phyloP scores from a whole-genome alignment of 345 rosid species.

The Sapria himalayana region DNA sequence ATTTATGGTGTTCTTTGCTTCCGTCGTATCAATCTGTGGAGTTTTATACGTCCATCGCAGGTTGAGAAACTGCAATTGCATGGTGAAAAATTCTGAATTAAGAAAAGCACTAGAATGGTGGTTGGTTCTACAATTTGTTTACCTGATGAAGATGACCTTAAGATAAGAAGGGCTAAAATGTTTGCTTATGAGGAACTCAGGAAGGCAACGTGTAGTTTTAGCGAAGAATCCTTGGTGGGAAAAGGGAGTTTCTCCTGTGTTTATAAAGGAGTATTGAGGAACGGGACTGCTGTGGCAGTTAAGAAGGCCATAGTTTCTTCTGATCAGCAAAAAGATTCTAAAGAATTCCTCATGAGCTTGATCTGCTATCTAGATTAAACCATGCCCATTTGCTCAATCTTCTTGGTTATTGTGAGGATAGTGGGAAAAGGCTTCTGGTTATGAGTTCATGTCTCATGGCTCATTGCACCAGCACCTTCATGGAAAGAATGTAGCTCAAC shows the following conservation, averaged over 20 bases:
- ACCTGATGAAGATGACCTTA: slow-evolving; percentile 56
- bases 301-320: slow-evolving; percentile 73
- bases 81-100: slow-evolving; percentile 21
- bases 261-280: slow-evolving; percentile 69
- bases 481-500: slow-evolving; percentile 49
- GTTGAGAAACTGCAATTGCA: slow-evolving; percentile 53
- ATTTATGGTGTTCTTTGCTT: slow-evolving; percentile 44
- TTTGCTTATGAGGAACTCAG: slow-evolving; percentile 72
- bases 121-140: slow-evolving; percentile 17
- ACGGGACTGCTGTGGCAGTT: slow-evolving; percentile 75
- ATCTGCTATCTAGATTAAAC: slow-evolving; percentile 74
- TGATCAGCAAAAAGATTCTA: slow-evolving; percentile 74
- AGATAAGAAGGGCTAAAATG: slow-evolving; percentile 61
- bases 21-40: slow-evolving; percentile 34
- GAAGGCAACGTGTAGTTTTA: slow-evolving; percentile 61
- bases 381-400: slow-evolving; percentile 87
- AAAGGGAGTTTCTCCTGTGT: slow-evolving; percentile 95
- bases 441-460: slow-evolving; percentile 98
- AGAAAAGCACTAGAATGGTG: slow-evolving; percentile 22
- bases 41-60: slow-evolving; percentile 47
- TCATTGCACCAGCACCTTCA: slow-evolving; percentile 93
- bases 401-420: slow-evolving; percentile 94
- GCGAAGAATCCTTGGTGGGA: slow-evolving; percentile 84
- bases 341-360: slow-evolving; percentile 93
- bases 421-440: slow-evolving; percentile 85